Evolutionary conservation across 2,329 filamentous ascomycete genomes (phyloP).

Genomic region (Pseudogymnoascus sp.): DNA sequence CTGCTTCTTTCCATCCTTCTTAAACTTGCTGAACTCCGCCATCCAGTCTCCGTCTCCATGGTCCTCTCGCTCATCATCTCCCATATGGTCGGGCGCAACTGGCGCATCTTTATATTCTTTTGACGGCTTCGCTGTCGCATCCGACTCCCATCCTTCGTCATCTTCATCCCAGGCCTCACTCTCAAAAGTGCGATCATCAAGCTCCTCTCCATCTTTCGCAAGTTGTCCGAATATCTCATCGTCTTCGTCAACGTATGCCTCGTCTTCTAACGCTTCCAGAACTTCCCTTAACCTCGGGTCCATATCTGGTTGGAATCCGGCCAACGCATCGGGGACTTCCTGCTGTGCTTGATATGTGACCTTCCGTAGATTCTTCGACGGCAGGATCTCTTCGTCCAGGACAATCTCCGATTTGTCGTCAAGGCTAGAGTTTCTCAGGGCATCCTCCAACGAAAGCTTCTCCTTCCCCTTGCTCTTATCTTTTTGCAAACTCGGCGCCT

Average conservation of each 20-base stretch:
- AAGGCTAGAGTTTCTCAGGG: conserved; percentile 55
- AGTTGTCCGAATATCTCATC: conserved; percentile 74
- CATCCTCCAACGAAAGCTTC: conserved; percentile 75
- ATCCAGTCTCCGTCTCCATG: conserved; percentile 74
- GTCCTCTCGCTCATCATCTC: conserved; percentile 48
- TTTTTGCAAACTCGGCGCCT: conserved; percentile 50
- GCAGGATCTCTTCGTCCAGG: conserved; percentile 65
- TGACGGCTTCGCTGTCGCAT: conserved; percentile 72
- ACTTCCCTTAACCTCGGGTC: conserved; percentile 86
- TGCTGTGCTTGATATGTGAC: conserved; percentile 87
- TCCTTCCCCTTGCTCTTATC: conserved; percentile 64
- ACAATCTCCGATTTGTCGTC: conserved; percentile 46
- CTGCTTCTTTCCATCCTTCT: conserved; percentile 61
- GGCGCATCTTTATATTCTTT: conserved; percentile 41
- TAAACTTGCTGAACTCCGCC: conserved; percentile 88
- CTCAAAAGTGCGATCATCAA: conserved; percentile 75
- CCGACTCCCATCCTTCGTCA: conserved; percentile 89
- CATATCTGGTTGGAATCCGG: conserved; percentile 96
- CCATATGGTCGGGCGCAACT: conserved; percentile 33
- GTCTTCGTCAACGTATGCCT: conserved; percentile 80
- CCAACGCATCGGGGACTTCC: conserved; percentile 80
- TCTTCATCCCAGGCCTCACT: conserved; percentile 52
- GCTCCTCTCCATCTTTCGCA: conserved; percentile 59
- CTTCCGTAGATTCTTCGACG: conserved; percentile 69
- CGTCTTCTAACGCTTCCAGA: conserved; percentile 87